Conservation (phyloP, 2,329 filamentous ascomycete genomes). For the Phialophora verrucosa region DNA sequence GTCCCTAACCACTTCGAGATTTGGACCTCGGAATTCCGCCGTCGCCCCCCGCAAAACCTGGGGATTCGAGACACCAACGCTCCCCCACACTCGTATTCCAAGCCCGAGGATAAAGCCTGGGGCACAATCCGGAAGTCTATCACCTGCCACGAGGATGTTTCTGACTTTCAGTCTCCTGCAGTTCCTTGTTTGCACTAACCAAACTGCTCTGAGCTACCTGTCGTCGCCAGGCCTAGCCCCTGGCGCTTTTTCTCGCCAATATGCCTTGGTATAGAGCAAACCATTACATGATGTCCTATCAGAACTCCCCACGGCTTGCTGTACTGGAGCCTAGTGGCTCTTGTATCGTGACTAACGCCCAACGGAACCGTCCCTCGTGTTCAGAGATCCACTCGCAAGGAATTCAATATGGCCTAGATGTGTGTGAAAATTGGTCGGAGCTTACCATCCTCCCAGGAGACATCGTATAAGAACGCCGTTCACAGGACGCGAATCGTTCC, state of each 20-base stretch:
- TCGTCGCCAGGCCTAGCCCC: background rate
- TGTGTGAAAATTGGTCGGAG: constrained; percentile 8
- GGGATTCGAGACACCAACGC: constrained; percentile 16
- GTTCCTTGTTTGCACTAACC: background rate
- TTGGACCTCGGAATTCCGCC: constrained; percentile 18
- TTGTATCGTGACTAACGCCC: constrained; percentile 5
- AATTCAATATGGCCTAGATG: constrained; percentile 4
- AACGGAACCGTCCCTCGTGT: background rate
- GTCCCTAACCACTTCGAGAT: constrained; percentile 16
- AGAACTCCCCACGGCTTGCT: background rate
- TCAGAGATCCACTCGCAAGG: background rate
- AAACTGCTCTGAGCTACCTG: background rate
- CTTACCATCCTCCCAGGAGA: background rate
- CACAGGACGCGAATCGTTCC: background rate
- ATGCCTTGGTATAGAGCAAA: background rate
- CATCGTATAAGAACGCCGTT: constrained; percentile 5
- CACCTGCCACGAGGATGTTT: constrained; percentile 4
- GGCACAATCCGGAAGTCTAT: constrained; percentile 3
- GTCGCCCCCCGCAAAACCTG: constrained; percentile 19
- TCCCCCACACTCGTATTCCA: constrained; percentile 2
- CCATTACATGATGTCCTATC: constrained; percentile 10
- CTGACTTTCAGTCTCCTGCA: background rate
- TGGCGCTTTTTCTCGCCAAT: background rate
- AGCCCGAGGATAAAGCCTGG: constrained; percentile 15
- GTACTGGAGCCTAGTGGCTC: background rate